phyloP scores from a whole-genome alignment of 441 rosid species.

The Pelargonium cotyledonis region DNA sequence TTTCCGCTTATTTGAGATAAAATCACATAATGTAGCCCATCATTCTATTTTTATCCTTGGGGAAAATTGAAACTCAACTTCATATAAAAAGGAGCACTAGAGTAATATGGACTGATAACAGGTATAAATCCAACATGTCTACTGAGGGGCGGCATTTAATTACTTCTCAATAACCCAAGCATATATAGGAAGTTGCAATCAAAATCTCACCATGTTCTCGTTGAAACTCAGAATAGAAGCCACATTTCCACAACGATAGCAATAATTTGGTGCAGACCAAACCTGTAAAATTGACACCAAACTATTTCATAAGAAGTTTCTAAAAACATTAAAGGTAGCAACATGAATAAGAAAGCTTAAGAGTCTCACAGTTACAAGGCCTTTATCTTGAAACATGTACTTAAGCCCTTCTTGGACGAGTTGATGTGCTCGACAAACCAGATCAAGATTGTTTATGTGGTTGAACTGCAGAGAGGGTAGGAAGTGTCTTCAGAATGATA shows the following conservation, averaged over 20 bases:
- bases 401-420: slow-evolving; percentile 99
- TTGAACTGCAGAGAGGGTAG: slow-evolving; percentile 58
- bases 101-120: background rate
- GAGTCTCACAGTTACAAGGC: slow-evolving; percentile 85
- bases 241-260: slow-evolving; percentile 98
- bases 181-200: background rate
- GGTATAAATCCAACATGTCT: too few species aligned
- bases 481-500: background rate
- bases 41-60: background rate
- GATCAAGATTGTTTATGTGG: slow-evolving; percentile 86
- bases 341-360: slow-evolving; percentile 12
- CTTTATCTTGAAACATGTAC: slow-evolving; percentile 99
- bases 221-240: slow-evolving; percentile 98
- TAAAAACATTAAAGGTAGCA: slow-evolving; percentile 8
- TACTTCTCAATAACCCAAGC: background rate
- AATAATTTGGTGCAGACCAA: slow-evolving; percentile 99
- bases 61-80: too few species aligned
- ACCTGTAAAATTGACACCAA: slow-evolving; percentile 45
- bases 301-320: slow-evolving; percentile 16
- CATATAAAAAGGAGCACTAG: too few species aligned
- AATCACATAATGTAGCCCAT: background rate
- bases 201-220: slow-evolving; percentile 85
- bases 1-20: background rate
- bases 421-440: slow-evolving; percentile 99
- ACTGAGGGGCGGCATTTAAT: too few species aligned